A percentile compares a stretch with the other conserved stretches of the same genome.
Evolutionary conservation across 306 rosid genomes (phyloP).

Genomic region (Vigna trinervia): DNA sequence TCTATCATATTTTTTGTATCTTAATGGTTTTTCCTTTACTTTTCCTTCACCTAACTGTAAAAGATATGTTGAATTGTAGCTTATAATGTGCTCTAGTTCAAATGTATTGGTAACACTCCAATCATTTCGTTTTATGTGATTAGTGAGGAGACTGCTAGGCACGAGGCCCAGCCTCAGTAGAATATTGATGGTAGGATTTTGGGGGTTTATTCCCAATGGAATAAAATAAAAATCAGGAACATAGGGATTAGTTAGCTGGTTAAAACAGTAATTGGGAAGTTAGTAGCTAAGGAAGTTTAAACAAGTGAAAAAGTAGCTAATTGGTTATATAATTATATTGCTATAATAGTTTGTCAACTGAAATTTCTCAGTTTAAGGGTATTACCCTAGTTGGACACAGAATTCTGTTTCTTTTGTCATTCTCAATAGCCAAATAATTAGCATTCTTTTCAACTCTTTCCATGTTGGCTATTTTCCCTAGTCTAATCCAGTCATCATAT

Average conservation of each 20-base stretch:
- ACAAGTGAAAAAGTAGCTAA: not conserved
- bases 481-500: not conserved
- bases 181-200: not conserved
- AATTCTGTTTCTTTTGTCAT: not conserved
- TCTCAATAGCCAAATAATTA: not conserved
- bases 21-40: slow-evolving; percentile 13
- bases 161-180: not conserved
- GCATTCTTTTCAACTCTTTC: not conserved
- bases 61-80: slow-evolving; percentile 24
- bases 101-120: slow-evolving; percentile 20
- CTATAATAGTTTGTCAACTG: not conserved
- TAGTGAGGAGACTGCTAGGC: slow-evolving; percentile 1
- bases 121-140: slow-evolving; percentile 10
- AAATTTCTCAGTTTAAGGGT: not conserved
- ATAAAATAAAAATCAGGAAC: not conserved
- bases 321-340: not conserved
- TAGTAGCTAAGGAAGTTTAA: not conserved
- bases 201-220: not conserved
- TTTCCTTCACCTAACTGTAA: slow-evolving; percentile 19
- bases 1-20: not conserved
- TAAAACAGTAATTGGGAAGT: not conserved
- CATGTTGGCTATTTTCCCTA: not conserved
- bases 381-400: not conserved
- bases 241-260: not conserved
- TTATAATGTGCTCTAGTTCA: slow-evolving; percentile 16